These are phyloP conservation scores for Ogataea salicorniae DNA, from an alignment of 805 yeast species.

Conservation along the genomic window DNA sequence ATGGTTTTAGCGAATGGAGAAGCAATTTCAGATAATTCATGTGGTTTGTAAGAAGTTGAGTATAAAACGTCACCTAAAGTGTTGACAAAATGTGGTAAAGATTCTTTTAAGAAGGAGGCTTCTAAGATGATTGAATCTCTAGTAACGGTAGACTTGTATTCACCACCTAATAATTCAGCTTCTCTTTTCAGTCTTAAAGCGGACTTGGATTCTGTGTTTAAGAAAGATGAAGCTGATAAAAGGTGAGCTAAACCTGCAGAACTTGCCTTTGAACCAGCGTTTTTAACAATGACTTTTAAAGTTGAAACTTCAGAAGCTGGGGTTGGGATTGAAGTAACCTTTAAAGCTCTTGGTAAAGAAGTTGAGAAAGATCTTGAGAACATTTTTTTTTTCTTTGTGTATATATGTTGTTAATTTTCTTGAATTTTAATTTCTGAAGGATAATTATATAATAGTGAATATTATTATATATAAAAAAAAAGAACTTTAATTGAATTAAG, in stretches of 20 bases:
- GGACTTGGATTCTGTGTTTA: conserved; percentile 75
- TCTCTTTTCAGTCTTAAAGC: conserved; percentile 93
- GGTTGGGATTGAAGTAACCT: conserved; percentile 33
- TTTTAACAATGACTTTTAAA: conserved; percentile 69
- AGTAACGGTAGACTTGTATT: conserved; percentile 59
- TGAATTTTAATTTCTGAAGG: too few relatives aligned
- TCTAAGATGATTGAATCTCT: conserved; percentile 81
- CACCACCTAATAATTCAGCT: conserved; percentile 89
- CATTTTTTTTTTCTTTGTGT: conserved; percentile 13
- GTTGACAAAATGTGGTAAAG: conserved; percentile 87
- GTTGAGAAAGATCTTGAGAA: conserved; percentile 33
- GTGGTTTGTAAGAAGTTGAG: conserved; percentile 70
- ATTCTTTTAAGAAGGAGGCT: conserved; percentile 79
- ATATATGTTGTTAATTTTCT: too few relatives aligned
- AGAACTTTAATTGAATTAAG: too few relatives aligned
- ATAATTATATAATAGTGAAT: too few relatives aligned
- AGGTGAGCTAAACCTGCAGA: conserved; percentile 78
- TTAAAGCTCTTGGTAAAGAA: conserved; percentile 41
- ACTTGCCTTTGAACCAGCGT: conserved; percentile 76
- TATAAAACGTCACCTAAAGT: conserved; percentile 71
- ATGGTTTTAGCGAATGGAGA: conserved; percentile 73
- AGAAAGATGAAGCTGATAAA: conserved; percentile 76
- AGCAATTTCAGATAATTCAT: conserved; percentile 79
- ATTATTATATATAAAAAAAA: too few relatives aligned
- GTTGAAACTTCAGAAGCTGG: conserved; percentile 65